These are phyloP conservation scores for Aureobasidium leucospermi DNA, from an alignment of 2,329 filamentous ascomycete species.

Conservation along the genomic window DNA sequence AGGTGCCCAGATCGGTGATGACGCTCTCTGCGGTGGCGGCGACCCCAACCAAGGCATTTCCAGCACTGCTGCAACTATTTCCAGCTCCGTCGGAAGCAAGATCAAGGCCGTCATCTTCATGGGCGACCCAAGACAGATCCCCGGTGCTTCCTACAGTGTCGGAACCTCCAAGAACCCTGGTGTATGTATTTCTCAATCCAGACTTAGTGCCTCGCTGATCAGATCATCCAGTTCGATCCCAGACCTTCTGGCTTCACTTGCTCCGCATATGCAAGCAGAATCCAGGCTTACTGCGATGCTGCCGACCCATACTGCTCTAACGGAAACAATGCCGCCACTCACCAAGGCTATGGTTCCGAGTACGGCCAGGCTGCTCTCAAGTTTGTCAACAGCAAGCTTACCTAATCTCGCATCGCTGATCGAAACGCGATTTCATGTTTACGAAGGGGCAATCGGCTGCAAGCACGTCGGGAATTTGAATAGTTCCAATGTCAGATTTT, in stretches of 20 bases:
- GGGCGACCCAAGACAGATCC: conserved; percentile 47
- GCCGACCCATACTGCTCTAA: conserved; percentile 61
- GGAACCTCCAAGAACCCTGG: conserved; percentile 53
- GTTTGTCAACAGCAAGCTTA: conserved; percentile 51
- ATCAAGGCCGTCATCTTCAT: conserved; percentile 24
- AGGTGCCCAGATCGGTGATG: conserved; percentile 57
- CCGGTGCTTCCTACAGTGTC: conserved; percentile 52
- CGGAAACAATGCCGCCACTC: conserved; percentile 52
- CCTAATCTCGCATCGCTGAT: background rate
- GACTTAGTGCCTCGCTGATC: background rate
- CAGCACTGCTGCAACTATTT: conserved; percentile 32
- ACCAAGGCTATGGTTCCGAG: conserved; percentile 55
- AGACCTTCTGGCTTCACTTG: conserved; percentile 52
- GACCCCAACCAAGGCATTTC: conserved; percentile 41
- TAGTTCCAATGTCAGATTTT: background rate
- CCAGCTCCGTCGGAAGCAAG: conserved; percentile 32
- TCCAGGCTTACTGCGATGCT: conserved; percentile 59
- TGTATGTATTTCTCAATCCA: conserved; percentile 37
- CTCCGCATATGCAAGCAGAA: conserved; percentile 45
- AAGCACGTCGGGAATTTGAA: no score
- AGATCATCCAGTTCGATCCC: conserved; percentile 47
- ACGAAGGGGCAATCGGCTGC: background rate
- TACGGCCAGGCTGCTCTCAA: conserved; percentile 53
- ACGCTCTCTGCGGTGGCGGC: conserved; percentile 53
- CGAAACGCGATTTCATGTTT: background rate